phyloP scores from a whole-genome alignment of 495 filamentous ascomycete genomes.

The Aspergillus nidulans region DNA sequence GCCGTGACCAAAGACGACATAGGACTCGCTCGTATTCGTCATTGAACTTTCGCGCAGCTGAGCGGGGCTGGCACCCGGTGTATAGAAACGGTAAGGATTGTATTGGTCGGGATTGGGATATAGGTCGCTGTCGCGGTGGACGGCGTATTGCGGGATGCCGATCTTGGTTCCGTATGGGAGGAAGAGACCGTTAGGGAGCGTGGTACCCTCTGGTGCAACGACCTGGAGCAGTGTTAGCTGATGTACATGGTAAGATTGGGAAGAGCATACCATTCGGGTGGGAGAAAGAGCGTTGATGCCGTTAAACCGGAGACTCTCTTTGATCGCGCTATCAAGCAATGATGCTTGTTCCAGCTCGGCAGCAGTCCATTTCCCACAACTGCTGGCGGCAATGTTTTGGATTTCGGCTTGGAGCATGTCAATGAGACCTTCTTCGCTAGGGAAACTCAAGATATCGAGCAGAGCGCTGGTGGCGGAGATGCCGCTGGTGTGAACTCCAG shows the following conservation, averaged over 20 bases:
- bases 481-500: conserved; percentile 12
- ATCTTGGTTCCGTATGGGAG: conserved; percentile 12
- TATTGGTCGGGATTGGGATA: conserved; percentile 9
- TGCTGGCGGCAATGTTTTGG: background rate
- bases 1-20: conserved; percentile 13
- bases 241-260: background rate
- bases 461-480: conserved; percentile 12
- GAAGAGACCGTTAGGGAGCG: conserved; percentile 3
- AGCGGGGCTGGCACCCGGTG: background rate
- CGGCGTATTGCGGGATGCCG: conserved; percentile 11
- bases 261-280: conserved; percentile 1
- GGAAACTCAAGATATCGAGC: conserved; percentile 10
- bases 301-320: conserved; percentile 12
- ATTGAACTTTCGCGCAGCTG: conserved; percentile 4
- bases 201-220: conserved; percentile 7
- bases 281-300: conserved; percentile 12
- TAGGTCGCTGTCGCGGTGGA: conserved; percentile 12
- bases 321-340: conserved; percentile 11
- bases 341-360: conserved; percentile 7
- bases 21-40: conserved; percentile 8
- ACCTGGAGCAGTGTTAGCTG: background rate
- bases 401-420: conserved; percentile 5
- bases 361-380: conserved; percentile 3
- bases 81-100: conserved; percentile 13
- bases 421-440: background rate